A percentile compares a stretch with the other conserved stretches of the same genome.
Conservation (phyloP, 371 early-diverging fungal species). For the Batkoa obscura region DNA sequence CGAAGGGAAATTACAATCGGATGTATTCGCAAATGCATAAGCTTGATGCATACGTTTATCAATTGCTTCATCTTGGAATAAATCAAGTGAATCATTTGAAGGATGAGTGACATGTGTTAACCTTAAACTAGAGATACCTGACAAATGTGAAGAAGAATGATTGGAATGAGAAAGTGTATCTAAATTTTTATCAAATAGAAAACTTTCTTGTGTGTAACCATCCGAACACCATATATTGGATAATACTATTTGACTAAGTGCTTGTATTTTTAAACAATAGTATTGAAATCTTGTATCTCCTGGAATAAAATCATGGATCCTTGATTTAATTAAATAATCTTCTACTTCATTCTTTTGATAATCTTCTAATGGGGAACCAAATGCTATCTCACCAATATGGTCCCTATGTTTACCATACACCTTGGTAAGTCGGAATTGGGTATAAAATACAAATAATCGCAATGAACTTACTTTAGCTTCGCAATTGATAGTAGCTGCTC, state of each 20-base stretch:
- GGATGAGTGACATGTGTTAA: not conserved
- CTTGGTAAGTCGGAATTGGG: slow-evolving; percentile 11
- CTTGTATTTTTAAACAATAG: slow-evolving; percentile 18
- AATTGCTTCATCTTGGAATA: no score
- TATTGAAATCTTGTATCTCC: slow-evolving; percentile 18
- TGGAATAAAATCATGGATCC: slow-evolving; percentile 17
- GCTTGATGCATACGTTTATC: not conserved
- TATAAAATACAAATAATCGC: slow-evolving; percentile 18
- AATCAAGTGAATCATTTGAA: not conserved
- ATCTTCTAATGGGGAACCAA: not conserved
- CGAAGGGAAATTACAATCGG: slow-evolving; percentile 8
- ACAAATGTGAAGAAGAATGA: not conserved
- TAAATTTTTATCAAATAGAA: not conserved
- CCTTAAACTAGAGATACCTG: not conserved
- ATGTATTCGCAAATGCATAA: not conserved
- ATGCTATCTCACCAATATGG: slow-evolving; percentile 1
- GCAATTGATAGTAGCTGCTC: slow-evolving; percentile 11
- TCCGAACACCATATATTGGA: slow-evolving; percentile 12
- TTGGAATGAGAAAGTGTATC: not conserved
- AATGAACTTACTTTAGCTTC: slow-evolving; percentile 12
- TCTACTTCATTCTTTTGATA: slow-evolving; percentile 7
- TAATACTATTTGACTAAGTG: slow-evolving; percentile 4
- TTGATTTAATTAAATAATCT: slow-evolving; percentile 12
- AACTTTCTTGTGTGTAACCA: not conserved
- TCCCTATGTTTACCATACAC: slow-evolving; percentile 13